phyloP scores from a whole-genome alignment of 139 green algal genomes.

The Diplosphaera chodatii region DNA sequence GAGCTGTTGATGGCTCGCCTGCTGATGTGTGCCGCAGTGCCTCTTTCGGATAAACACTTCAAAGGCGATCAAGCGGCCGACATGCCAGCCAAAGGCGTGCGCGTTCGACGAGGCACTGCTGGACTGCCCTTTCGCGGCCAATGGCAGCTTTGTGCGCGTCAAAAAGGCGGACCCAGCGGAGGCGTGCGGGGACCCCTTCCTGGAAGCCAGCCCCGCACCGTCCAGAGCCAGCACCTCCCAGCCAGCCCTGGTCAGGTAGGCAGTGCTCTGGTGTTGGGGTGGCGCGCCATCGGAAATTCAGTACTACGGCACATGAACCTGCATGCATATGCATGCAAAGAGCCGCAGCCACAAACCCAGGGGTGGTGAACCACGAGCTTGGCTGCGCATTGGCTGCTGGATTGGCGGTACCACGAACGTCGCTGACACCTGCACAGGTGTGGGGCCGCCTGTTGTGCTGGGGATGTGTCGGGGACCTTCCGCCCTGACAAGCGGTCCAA shows the following conservation, averaged over 20 bases:
- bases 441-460: background rate
- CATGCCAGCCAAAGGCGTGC: background rate
- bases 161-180: background rate
- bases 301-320: too few relatives aligned
- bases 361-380: too few relatives aligned
- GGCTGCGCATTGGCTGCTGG: too few relatives aligned
- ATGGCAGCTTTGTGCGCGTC: background rate
- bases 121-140: background rate
- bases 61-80: background rate
- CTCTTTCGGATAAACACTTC: background rate
- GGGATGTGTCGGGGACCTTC: background rate
- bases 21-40: background rate
- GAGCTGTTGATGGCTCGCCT: too few relatives aligned
- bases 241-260: too few relatives aligned
- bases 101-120: background rate
- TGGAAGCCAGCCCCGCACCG: too few relatives aligned
- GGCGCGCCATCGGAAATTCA: too few relatives aligned
- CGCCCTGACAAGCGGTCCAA: background rate
- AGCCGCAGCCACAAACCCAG: too few relatives aligned
- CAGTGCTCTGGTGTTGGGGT: too few relatives aligned
- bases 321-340: too few relatives aligned
- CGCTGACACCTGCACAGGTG: background rate
- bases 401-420: too few relatives aligned
- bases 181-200: background rate
- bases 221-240: too few relatives aligned